phyloP scores from a whole-genome alignment of 2,329 filamentous ascomycete species.

The Erysiphe pisi region DNA sequence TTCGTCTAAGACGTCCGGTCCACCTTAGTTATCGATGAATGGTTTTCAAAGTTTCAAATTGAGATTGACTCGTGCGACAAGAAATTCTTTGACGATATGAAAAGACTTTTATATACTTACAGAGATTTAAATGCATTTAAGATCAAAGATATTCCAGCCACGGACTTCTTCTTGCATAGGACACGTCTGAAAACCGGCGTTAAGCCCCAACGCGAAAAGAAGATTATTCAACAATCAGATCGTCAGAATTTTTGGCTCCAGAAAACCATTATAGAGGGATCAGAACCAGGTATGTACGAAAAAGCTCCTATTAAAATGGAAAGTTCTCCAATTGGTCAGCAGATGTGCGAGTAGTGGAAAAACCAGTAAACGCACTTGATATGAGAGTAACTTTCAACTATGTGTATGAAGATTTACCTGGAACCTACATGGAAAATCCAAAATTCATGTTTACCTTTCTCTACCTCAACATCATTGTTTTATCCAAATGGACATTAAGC shows the following conservation, averaged over 20 bases:
- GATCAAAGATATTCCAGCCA: slow-evolving; percentile 25
- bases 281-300: slow-evolving; percentile 19
- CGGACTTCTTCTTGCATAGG: slow-evolving; percentile 10
- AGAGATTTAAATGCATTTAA: slow-evolving; percentile 20
- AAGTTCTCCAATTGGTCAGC: slow-evolving; percentile 22
- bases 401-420: slow-evolving; percentile 23
- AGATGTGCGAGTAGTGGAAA: slow-evolving; percentile 14
- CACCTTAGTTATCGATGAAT: not conserved
- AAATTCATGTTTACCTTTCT: slow-evolving; percentile 28
- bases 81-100: not conserved
- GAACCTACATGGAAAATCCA: slow-evolving; percentile 5
- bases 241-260: slow-evolving; percentile 26
- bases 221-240: slow-evolving; percentile 20
- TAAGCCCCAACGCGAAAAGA: slow-evolving; percentile 19
- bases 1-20: not conserved
- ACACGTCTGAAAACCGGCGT: not conserved
- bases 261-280: slow-evolving; percentile 16
- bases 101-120: slow-evolving; percentile 25
- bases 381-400: slow-evolving; percentile 29
- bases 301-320: slow-evolving; percentile 26
- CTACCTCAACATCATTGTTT: slow-evolving; percentile 25
- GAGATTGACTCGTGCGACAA: slow-evolving; percentile 2
- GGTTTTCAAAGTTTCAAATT: slow-evolving; percentile 15
- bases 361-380: not conserved
- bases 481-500: slow-evolving; percentile 22